Conservation (phyloP, 1,139 yeast species). For the Kluyveromyces sp. region DNA sequence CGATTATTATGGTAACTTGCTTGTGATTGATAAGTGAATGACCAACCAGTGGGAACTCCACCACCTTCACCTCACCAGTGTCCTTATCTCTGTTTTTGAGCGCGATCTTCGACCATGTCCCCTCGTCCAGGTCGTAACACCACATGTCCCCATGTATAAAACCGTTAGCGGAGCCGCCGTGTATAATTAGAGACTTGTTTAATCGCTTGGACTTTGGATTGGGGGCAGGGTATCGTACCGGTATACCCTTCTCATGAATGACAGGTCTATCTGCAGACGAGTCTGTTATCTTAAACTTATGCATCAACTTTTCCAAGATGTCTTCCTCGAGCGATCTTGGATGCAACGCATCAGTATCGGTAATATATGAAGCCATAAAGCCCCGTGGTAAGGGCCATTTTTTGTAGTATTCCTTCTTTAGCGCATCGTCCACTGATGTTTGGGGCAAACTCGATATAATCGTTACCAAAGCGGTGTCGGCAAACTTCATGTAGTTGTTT, state of each 20-base stretch:
- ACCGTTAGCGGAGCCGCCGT: slow-evolving; percentile 41
- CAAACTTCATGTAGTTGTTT: slow-evolving; percentile 32
- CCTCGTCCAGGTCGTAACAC: slow-evolving; percentile 40
- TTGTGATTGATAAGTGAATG: slow-evolving; percentile 26
- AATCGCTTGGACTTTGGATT: not conserved
- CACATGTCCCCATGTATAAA: slow-evolving; percentile 41
- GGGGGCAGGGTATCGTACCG: not conserved
- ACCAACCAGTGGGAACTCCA: slow-evolving; percentile 24
- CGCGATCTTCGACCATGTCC: slow-evolving; percentile 34
- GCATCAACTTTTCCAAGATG: slow-evolving; percentile 2
- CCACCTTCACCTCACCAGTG: slow-evolving; percentile 10
- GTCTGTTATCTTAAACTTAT: slow-evolving; percentile 1
- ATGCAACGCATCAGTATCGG: slow-evolving; percentile 15
- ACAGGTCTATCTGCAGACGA: slow-evolving; percentile 6
- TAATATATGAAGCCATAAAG: slow-evolving; percentile 30
- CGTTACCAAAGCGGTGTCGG: slow-evolving; percentile 31
- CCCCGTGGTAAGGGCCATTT: slow-evolving; percentile 34
- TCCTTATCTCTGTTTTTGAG: slow-evolving; percentile 20
- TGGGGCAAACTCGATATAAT: slow-evolving; percentile 21
- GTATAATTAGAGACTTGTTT: slow-evolving; percentile 31
- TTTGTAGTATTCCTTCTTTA: slow-evolving; percentile 10
- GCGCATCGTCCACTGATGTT: slow-evolving; percentile 7
- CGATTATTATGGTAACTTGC: slow-evolving; percentile 20
- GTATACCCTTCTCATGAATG: not conserved
- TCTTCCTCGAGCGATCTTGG: slow-evolving; percentile 1